A percentile compares a stretch with the other conserved stretches of the same genome.
phyloP scores from a whole-genome alignment of 176 grass and related monocot species.

The Raddia guianensis region DNA sequence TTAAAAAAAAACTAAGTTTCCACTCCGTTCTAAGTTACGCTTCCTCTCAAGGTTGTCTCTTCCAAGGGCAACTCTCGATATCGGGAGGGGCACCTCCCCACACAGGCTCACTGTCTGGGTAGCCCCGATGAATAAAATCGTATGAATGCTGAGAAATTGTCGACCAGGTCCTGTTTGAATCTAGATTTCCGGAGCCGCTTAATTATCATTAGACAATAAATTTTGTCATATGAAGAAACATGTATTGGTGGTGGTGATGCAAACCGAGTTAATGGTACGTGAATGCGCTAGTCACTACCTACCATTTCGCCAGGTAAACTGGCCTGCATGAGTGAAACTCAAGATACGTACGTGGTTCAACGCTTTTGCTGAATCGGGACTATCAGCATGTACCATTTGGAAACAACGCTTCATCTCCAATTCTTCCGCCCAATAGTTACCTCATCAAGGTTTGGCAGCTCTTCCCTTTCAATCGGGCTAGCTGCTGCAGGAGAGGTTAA shows the following conservation, averaged over 20 bases:
- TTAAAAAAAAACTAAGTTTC: too few species aligned
- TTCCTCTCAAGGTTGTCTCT: too few species aligned
- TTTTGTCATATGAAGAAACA: background rate
- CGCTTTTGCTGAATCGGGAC: background rate
- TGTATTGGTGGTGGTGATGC: background rate
- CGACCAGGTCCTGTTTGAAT: background rate
- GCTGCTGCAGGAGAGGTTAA: slow-evolving; percentile 7
- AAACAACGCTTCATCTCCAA: slow-evolving; percentile 7
- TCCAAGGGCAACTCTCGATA: too few species aligned
- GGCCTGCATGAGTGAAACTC: slow-evolving; percentile 25
- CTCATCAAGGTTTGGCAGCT: slow-evolving; percentile 25
- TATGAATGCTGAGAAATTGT: background rate
- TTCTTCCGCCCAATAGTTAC: slow-evolving; percentile 17
- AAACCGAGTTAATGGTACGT: background rate
- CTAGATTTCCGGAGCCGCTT: background rate
- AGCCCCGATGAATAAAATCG: too few species aligned
- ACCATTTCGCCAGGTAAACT: slow-evolving; percentile 2
- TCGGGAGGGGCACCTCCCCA: too few species aligned
- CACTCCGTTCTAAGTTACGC: too few species aligned
- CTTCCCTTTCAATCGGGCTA: slow-evolving; percentile 42
- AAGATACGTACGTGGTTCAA: slow-evolving; percentile 29
- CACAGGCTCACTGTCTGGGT: too few species aligned
- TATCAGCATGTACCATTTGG: background rate
- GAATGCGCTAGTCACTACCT: slow-evolving; percentile 22
- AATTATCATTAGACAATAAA: background rate